These are phyloP conservation scores for Byssochlamys sp. DNA, from an alignment of 2,329 filamentous ascomycete species.

Conservation along the genomic window DNA sequence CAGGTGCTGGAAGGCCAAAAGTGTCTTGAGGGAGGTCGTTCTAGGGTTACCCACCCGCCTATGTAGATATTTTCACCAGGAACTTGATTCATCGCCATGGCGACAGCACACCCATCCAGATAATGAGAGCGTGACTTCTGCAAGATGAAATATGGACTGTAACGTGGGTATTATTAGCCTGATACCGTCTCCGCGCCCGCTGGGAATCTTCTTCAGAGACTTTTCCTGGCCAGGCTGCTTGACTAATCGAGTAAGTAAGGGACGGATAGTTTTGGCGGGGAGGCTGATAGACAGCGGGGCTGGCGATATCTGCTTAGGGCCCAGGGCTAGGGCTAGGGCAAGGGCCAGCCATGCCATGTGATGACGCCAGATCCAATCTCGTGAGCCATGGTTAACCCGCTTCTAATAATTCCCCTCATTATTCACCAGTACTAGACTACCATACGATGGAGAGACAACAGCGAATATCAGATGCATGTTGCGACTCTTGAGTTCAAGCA, in stretches of 20 bases:
- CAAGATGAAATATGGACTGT: neutral
- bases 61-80: slow-evolving; percentile 65
- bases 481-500: neutral
- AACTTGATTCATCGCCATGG: slow-evolving; percentile 51
- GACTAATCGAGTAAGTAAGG: neutral
- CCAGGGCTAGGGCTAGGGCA: slow-evolving; percentile 6
- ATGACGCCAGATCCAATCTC: neutral
- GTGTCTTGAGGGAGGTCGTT: neutral
- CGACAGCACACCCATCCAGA: slow-evolving; percentile 1
- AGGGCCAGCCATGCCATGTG: neutral
- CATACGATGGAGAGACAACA: no score
- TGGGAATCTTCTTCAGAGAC: neutral
- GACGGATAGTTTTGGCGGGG: neutral
- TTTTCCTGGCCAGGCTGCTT: neutral
- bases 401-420: neutral
- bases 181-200: neutral
- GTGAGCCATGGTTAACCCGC: neutral
- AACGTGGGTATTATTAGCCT: neutral
- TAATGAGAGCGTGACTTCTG: neutral
- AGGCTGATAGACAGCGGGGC: neutral
- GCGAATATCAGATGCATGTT: neutral
- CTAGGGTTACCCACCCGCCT: slow-evolving; percentile 53
- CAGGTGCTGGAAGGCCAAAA: neutral
- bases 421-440: neutral
- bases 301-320: neutral